Percentiles rank a stretch among this genome's conserved stretches.
Conservation (phyloP, 306 rosid genomes). For the Prunus mume region DNA sequence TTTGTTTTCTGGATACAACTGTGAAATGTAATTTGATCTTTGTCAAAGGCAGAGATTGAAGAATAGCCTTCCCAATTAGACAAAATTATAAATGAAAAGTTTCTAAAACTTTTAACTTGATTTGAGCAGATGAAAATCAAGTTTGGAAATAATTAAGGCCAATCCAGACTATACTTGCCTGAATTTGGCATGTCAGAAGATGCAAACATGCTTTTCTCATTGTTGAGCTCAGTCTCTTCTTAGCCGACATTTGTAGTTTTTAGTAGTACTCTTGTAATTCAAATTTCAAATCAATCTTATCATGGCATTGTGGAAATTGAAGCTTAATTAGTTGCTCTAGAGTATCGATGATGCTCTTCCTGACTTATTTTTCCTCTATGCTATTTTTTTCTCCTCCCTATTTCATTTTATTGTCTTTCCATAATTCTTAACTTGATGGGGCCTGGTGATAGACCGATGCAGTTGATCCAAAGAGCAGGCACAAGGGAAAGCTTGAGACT, state of each 20-base stretch:
- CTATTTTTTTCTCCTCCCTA: background rate
- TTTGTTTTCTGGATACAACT: background rate
- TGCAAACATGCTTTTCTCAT: background rate
- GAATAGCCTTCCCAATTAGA: background rate
- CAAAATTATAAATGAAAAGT: background rate
- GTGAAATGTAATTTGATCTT: background rate
- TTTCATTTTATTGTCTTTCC: background rate
- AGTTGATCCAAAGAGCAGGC: conserved; percentile 99
- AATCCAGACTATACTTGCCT: too few species aligned
- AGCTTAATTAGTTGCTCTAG: background rate
- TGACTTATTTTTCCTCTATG: background rate
- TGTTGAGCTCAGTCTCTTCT: background rate
- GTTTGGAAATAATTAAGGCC: too few species aligned
- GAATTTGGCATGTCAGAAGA: background rate
- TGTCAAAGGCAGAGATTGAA: background rate
- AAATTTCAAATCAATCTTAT: background rate
- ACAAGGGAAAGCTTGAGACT: conserved; percentile 99
- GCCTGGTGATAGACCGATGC: conserved; percentile 58
- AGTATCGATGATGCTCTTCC: background rate
- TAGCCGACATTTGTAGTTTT: background rate
- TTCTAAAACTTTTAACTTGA: background rate
- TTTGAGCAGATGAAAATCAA: too few species aligned
- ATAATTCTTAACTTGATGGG: conserved; percentile 3
- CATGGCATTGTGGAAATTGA: background rate
- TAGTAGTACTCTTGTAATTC: background rate